A percentile compares a stretch with the other conserved stretches of the same genome.
Conservation (phyloP, 2,329 filamentous ascomycete genomes). For the Curvularia spicifera region DNA sequence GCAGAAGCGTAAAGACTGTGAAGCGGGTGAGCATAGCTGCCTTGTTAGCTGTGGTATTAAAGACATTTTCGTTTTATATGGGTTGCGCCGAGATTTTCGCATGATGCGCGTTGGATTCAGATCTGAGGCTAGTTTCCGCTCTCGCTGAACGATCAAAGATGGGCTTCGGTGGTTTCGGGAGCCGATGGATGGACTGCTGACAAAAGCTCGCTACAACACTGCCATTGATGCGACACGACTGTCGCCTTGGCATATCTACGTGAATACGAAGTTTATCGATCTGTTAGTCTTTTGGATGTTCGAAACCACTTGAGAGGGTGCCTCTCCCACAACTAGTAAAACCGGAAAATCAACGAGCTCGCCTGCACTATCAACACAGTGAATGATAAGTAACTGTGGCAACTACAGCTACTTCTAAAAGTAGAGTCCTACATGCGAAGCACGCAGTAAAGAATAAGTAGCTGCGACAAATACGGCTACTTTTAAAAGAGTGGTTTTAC, state of each 20-base stretch:
- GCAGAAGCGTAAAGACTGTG: slow-evolving; percentile 10
- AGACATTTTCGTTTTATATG: neutral
- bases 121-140: neutral
- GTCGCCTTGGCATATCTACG: neutral
- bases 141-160: neutral
- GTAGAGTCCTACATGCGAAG: too few species aligned
- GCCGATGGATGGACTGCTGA: slow-evolving; percentile 1
- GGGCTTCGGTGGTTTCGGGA: slow-evolving; percentile 7
- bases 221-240: neutral
- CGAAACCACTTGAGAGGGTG: neutral
- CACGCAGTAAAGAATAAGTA: too few species aligned
- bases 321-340: too few species aligned
- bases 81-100: neutral
- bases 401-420: too few species aligned
- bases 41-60: slow-evolving; percentile 1
- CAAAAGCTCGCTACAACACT: neutral
- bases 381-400: too few species aligned
- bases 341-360: too few species aligned
- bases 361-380: too few species aligned
- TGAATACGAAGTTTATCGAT: neutral
- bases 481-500: too few species aligned
- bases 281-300: neutral
- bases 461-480: too few species aligned
- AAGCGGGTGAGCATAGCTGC: slow-evolving; percentile 14
- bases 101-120: neutral